Base-by-base conservation (phyloP, 257 asterid genomes). In the Petunia secreta region DNA sequence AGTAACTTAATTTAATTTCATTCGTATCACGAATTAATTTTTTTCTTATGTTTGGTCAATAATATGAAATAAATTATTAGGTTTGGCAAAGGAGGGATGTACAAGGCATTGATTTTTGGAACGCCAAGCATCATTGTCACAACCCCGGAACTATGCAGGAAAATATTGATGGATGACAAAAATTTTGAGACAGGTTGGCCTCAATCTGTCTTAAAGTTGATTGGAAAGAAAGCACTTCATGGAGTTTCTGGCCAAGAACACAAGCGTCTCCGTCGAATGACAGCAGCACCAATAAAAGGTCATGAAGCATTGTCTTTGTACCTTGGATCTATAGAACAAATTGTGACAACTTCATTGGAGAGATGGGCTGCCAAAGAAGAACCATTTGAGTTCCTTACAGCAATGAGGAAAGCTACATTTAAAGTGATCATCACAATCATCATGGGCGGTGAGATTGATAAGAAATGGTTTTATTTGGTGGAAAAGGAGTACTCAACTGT, bases 151-250 rank as follows among this genome's bases (percentile, higher is more conserved):
- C 1, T 78, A 39, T 78, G 82, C 69, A 59, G 79, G 43, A 69
- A 82, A 62, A 63, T 82, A 38, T 40, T 82, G 37, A 78, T 80
- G 40, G 77, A 46, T 69, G 80, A 78, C 54, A 82, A 78, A 4
- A 68, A 80, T 1, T 82, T 82, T 15, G 25, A 25, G 25, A 25
- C 67, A 0, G 79, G 82, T 13, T 78, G 76, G 75, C 80, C 85
- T 4, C 14, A 59, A 78, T 78, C 85, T 40, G 79, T 82, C 2
- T 43, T 78, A 1, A 59, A 46, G 37, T 43, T 82, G 1, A 25
- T 82, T 2, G 82, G 85, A 59, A 78, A 68, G 57, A 78, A 63
- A 60, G 85, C 79, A 7, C 79, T 78, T 5, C 82, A 82, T 74
- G 80, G 82, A 5, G 80, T 78, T 48, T 65, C 80, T 2, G 53